Evolutionary conservation across 1,284 basidiomycete genomes (phyloP).

Genomic region (Moesziomyces parantarcticus): DNA sequence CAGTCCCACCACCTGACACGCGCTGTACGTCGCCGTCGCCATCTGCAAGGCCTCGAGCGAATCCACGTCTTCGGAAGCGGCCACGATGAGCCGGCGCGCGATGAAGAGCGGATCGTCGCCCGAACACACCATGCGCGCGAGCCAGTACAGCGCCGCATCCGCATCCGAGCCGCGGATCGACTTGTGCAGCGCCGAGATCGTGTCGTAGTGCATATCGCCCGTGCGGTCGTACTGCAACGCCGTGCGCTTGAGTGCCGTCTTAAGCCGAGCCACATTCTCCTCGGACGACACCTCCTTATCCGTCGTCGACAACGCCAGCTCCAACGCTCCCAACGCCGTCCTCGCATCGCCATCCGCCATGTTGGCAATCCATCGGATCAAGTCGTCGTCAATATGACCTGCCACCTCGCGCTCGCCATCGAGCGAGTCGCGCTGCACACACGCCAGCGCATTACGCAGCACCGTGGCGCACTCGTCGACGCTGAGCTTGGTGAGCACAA

Average conservation of each 20-base stretch:
- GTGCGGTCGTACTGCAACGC: conserved; percentile 63
- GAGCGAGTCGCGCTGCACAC: conserved; percentile 23
- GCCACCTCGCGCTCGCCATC: not conserved
- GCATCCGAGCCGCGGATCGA: conserved; percentile 82
- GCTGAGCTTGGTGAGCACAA: conserved; percentile 59
- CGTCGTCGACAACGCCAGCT: conserved; percentile 55
- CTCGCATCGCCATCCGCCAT: conserved; percentile 64
- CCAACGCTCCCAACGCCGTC: conserved; percentile 56
- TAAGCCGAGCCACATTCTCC: conserved; percentile 40
- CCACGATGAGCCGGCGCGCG: conserved; percentile 81
- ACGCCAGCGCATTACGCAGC: conserved; percentile 38
- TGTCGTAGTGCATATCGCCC: conserved; percentile 75
- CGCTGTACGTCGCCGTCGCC: conserved; percentile 57
- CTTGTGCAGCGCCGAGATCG: conserved; percentile 89
- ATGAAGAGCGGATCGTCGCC: conserved; percentile 90
- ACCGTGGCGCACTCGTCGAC: conserved; percentile 53
- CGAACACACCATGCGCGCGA: conserved; percentile 68
- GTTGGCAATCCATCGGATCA: conserved; percentile 59
- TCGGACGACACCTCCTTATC: conserved; percentile 20
- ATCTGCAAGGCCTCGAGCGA: conserved; percentile 74
- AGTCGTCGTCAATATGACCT: conserved; percentile 62
- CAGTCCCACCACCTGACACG: conserved; percentile 78
- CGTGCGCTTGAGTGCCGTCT: conserved; percentile 51
- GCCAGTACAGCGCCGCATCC: conserved; percentile 86
- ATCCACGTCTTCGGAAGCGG: conserved; percentile 86